Percentiles rank a stretch among this genome's conserved stretches.
Evolutionary conservation across 305 asterid genomes (phyloP).

Genomic region (Solanum hybrid): DNA sequence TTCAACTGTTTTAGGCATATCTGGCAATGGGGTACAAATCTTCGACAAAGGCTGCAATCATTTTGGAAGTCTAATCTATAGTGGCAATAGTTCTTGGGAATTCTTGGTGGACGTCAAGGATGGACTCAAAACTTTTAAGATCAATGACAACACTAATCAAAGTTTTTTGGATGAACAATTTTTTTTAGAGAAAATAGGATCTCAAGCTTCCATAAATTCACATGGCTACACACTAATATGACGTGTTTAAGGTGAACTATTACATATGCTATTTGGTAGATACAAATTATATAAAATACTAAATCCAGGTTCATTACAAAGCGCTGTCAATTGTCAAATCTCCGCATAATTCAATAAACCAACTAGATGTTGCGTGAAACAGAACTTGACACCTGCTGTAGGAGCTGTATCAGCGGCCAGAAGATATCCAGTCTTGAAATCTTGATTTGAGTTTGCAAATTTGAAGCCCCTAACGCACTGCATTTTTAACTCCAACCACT

Average conservation of each 20-base stretch:
- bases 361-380: slow-evolving; percentile 24
- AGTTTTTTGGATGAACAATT: not conserved
- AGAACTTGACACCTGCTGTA: slow-evolving; percentile 33
- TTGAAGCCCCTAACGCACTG: not conserved
- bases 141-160: not conserved
- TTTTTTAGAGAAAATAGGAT: not conserved
- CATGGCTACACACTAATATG: not conserved
- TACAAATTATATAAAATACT: not conserved
- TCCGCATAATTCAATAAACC: not conserved
- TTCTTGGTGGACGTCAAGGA: not conserved
- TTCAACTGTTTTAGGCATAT: not conserved
- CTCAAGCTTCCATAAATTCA: not conserved
- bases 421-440: slow-evolving; percentile 83
- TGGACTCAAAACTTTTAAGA: not conserved
- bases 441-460: not conserved
- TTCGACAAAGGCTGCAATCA: not conserved
- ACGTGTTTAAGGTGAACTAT: not conserved
- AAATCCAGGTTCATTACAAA: not conserved
- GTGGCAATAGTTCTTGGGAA: not conserved
- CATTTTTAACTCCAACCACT: not conserved
- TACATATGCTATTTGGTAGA: not conserved
- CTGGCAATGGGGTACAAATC: not conserved
- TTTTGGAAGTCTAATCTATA: not conserved
- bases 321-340: not conserved
- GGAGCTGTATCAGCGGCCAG: slow-evolving; percentile 84